Evolutionary conservation across 2,329 filamentous ascomycete genomes (phyloP), one percentile per base, ranked within the genome.

Genomic region (Microcera coccophila): DNA sequence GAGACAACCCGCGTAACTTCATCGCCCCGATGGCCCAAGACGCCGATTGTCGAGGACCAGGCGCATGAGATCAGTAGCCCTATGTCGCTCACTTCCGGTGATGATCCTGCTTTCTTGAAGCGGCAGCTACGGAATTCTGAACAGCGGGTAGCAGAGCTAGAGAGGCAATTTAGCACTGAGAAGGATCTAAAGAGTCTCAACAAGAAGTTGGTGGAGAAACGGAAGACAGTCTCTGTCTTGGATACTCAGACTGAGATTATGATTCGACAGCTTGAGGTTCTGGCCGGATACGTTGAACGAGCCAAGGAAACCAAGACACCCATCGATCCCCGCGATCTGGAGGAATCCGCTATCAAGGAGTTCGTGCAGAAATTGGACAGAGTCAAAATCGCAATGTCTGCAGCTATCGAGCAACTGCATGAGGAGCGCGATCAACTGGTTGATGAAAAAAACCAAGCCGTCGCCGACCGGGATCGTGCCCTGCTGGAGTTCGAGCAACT

Each of bases 161-260:
- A 91, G 64, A 76, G 82, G n/a, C 84, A 89, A 52, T 87, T 88
- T 57, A 75, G 69, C 37, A 76, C 75, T 3, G 80, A 82, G 50
- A 81, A 81, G 53, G 78, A 81, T 44, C 64, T 83, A 18, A 85
- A 85, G 66, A 85, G 83, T 55, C 81, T 94, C 21, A 94, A 94
- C 65, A 90, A 85, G 55, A 91, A 90, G 62, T 72, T 97, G 18
- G 77, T 87, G 26, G 90, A 97, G 66, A 97, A 97, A 71, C 79
- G 93, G 45, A 95, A 94, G 58, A 97, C 93, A 0, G 93, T 98
- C 63, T 91, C 91, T 5, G 87, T 94, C 15, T 74, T 97, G 39
- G 91, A 97, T 62, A 91, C 90, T 1, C 89, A 96, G 66, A 89
- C 90, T 38, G 91, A 97, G 67, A 90, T 97, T 64, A 91, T 95